These are phyloP conservation scores for Testicularia cyperi DNA, from an alignment of 1,284 basidiomycete species.

Conservation along the genomic window DNA sequence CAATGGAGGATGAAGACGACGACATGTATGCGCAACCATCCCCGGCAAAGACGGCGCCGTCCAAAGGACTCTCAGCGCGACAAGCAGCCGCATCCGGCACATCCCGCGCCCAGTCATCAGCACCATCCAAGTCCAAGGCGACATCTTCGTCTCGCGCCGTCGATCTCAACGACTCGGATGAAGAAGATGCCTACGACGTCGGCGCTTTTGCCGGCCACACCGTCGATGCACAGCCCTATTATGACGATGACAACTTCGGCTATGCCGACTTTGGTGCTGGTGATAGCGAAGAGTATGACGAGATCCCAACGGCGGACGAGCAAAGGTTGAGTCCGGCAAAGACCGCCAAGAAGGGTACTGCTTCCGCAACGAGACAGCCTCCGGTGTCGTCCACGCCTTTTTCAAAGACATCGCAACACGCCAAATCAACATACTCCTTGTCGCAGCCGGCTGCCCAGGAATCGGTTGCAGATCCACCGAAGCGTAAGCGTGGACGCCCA, in stretches of 20 bases:
- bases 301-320: neutral
- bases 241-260: neutral
- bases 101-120: neutral
- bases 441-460: neutral
- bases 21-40: constrained; percentile 5
- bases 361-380: no score
- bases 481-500: constrained; percentile 18
- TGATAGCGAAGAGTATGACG: neutral
- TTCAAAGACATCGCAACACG: no score
- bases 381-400: no score
- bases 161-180: constrained; percentile 25
- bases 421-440: neutral
- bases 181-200: constrained; percentile 16
- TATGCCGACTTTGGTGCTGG: neutral
- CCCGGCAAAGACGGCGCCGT: constrained; percentile 1
- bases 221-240: no score
- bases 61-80: constrained; percentile 11
- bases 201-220: neutral
- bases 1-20: constrained; percentile 39
- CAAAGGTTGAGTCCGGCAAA: no score
- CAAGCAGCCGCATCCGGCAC: constrained; percentile 2
- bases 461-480: constrained; percentile 4
- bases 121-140: constrained; percentile 12
- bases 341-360: no score
- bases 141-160: constrained; percentile 1